Percentiles rank a stretch among this genome's conserved stretches.
Conservation (phyloP, 2,329 filamentous ascomycete species). For the Ophiosphaerella korrae region DNA sequence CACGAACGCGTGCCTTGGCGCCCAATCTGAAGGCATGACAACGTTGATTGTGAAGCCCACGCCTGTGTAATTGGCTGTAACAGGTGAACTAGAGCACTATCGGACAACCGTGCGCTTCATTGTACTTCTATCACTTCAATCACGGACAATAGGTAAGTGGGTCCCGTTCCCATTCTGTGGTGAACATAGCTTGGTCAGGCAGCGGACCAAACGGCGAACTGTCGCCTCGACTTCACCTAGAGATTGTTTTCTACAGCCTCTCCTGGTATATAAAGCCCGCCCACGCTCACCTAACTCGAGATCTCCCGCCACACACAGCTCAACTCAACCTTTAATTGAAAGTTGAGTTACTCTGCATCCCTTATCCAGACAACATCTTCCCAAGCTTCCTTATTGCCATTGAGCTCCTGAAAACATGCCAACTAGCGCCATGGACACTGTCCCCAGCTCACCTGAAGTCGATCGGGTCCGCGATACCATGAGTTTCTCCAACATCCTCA, state of each 20-base stretch:
- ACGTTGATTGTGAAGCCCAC: slow-evolving; percentile 7
- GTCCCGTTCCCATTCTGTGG: slow-evolving; percentile 5
- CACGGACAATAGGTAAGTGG: slow-evolving; percentile 12
- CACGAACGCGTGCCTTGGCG: slow-evolving; percentile 18
- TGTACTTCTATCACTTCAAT: slow-evolving; percentile 13
- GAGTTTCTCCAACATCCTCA: slow-evolving; percentile 31
- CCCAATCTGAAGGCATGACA: slow-evolving; percentile 7
- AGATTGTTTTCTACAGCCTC: slow-evolving; percentile 5
- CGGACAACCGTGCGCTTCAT: slow-evolving; percentile 11
- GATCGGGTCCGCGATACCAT: slow-evolving; percentile 25
- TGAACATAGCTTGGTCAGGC: slow-evolving; percentile 17
- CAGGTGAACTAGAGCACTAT: slow-evolving; percentile 13
- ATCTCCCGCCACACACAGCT: slow-evolving; percentile 15
- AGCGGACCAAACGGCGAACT: slow-evolving; percentile 22
- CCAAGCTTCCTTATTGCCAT: neutral
- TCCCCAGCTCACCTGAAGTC: neutral
- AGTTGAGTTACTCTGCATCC: neutral
- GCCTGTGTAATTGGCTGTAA: slow-evolving; percentile 6
- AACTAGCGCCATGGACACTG: slow-evolving; percentile 2
- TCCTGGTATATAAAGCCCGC: slow-evolving; percentile 22
- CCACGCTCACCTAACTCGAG: slow-evolving; percentile 34
- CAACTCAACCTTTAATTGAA: neutral
- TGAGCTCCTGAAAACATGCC: slow-evolving; percentile 9
- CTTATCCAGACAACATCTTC: neutral
- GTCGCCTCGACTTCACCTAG: slow-evolving; percentile 28